Conservation (phyloP, 495 filamentous ascomycete genomes). For the Beverwykella pulmonaria region DNA sequence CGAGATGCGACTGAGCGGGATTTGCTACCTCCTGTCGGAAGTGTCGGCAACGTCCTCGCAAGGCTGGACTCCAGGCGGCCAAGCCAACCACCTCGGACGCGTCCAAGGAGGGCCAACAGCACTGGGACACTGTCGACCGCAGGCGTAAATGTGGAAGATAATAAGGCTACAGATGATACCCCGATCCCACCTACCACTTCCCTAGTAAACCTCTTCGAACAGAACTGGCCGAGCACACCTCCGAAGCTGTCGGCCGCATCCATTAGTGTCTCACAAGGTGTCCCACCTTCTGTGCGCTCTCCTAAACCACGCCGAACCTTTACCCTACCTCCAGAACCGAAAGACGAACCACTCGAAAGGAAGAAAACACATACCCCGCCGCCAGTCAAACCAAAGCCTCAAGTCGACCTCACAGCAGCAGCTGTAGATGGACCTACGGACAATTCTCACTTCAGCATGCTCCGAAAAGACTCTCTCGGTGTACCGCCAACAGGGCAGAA, state of each 20-base stretch:
- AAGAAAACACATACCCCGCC: background rate
- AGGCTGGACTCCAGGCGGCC: slow-evolving; percentile 15
- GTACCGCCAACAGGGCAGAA: slow-evolving; percentile 17
- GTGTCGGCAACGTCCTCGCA: slow-evolving; percentile 28
- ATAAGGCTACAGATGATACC: slow-evolving; percentile 51
- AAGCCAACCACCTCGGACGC: background rate
- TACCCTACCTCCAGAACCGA: slow-evolving; percentile 14
- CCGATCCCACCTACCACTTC: slow-evolving; percentile 60
- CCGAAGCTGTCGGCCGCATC: background rate
- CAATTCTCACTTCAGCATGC: slow-evolving; percentile 1
- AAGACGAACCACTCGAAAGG: background rate
- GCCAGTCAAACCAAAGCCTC: slow-evolving; percentile 20
- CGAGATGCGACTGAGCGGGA: slow-evolving; percentile 25
- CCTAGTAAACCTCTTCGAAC: slow-evolving; percentile 65
- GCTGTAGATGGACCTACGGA: slow-evolving; percentile 10
- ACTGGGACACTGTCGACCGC: slow-evolving; percentile 11
- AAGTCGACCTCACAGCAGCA: background rate
- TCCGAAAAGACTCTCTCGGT: slow-evolving; percentile 20
- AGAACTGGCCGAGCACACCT: slow-evolving; percentile 24
- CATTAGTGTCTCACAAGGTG: slow-evolving; percentile 1
- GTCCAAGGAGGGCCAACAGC: slow-evolving; percentile 2
- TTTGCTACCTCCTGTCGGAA: slow-evolving; percentile 33
- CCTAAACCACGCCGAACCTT: slow-evolving; percentile 34
- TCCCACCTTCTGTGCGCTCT: slow-evolving; percentile 36
- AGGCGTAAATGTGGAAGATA: background rate